phyloP scores from a whole-genome alignment of 306 rosid genomes.

The Vigna reflexopilosa region DNA sequence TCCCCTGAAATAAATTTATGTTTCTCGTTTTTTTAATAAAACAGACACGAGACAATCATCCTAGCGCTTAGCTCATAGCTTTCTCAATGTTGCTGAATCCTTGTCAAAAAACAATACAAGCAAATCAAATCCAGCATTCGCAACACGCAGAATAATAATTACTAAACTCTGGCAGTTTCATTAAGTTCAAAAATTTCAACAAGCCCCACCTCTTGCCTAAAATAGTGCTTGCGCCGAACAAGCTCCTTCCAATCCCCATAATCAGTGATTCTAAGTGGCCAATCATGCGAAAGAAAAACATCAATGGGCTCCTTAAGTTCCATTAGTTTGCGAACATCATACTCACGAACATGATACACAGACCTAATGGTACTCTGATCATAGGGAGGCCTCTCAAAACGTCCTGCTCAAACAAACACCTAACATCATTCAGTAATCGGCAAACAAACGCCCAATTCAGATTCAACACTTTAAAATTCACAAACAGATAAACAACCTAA shows the following conservation, averaged over 20 bases:
- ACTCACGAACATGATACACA: conserved; percentile 91
- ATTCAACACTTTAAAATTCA: conserved; percentile 25
- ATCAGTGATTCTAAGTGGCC: conserved; percentile 91
- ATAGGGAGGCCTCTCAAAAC: conserved; percentile 95
- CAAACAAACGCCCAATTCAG: conserved; percentile 11
- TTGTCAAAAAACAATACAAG: not conserved
- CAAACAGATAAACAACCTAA: conserved; percentile 62
- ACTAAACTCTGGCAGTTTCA: conserved; percentile 23
- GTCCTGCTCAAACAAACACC: conserved; percentile 67
- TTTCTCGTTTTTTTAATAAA: not conserved
- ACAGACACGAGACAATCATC: conserved; percentile 1
- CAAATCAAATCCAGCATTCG: not conserved
- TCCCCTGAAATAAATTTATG: not conserved
- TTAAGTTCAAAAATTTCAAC: conserved; percentile 1
- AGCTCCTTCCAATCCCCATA: conserved; percentile 82
- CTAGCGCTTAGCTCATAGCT: not conserved
- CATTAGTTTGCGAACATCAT: conserved; percentile 78
- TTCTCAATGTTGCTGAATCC: not conserved
- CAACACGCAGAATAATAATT: not conserved
- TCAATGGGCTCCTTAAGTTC: conserved; percentile 86
- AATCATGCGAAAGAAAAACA: conserved; percentile 94
- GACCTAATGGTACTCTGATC: conserved; percentile 70
- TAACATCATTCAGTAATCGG: conserved; percentile 8
- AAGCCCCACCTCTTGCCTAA: conserved; percentile 71
- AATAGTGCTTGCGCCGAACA: conserved; percentile 60